Evolutionary conservation across 75 land plant genomes (phyloP), one percentile per base, ranked within the genome.

Genomic region (Isoetes taiwanensis): DNA sequence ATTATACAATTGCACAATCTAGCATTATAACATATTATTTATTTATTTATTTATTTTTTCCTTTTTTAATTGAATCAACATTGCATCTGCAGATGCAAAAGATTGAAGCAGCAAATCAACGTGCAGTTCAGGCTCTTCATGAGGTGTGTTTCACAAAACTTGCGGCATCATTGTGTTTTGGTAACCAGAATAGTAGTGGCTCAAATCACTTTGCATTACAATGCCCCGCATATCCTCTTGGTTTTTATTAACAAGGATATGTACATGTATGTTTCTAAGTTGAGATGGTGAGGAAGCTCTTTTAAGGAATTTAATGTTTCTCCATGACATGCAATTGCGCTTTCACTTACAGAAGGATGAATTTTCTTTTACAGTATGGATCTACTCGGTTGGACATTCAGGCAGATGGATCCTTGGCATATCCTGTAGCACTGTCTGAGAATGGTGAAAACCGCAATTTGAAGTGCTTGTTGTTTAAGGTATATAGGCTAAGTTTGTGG

Each of bases 381-480:
- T 68, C 80, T n/a, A 84, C 98, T 41, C 77, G 75, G 27, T 62
- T 88, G 57, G 83, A 93, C 62, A 86, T 87, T 21, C 90, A 88
- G 58, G 59, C 75, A 38, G 98, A 93, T 73, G 98, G 98, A 27
- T 75, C 90, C 25, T 27, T 84, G 24, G 76, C 79, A 50, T 84
- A 75, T 38, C 96, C 96, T 46, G 80, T 76, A 64, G 71, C 73
- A 54, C 61, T 55, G 0, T 32, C 39, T 54, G 73, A 58, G 28
- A 42, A 59, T 16, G 74, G 57, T 38, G 81, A 69, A 34, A 71
- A n/a, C n/a, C n/a, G n/a, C n/a, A n/a, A n/a, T n/a, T n/a, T n/a
- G n/a, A n/a, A n/a, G n/a, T n/a, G n/a, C n/a, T n/a, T n/a, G n/a
- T n/a, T n/a, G n/a, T n/a, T n/a, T n/a, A n/a, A n/a, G n/a, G n/a